A percentile compares a stretch with the other conserved stretches of the same genome.
Conservation (phyloP, 2,329 filamentous ascomycete species). For the Diplocarpon rosae region DNA sequence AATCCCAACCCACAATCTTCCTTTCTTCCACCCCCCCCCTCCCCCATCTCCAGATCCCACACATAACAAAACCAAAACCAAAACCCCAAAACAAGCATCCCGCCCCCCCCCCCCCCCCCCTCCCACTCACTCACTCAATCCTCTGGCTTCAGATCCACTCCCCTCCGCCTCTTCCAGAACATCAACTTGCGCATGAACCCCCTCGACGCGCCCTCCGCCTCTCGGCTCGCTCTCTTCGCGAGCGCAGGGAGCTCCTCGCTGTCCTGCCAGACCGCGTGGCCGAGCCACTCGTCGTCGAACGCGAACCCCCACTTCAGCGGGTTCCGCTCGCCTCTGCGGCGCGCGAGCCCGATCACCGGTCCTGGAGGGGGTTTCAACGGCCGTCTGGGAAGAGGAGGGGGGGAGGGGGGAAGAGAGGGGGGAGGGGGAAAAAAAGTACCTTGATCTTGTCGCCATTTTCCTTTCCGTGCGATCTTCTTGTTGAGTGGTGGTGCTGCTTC, state of each 20-base stretch:
- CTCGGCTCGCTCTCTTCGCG: too few relatives aligned
- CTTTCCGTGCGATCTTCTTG: too few relatives aligned
- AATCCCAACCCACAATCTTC: too few relatives aligned
- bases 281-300: neutral
- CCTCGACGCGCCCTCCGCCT: too few relatives aligned
- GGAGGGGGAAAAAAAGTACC: neutral
- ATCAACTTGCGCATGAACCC: neutral
- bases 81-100: too few relatives aligned
- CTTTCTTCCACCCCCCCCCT: too few relatives aligned
- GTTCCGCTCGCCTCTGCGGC: constrained; percentile 2
- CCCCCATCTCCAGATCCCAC: too few relatives aligned
- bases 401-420: neutral
- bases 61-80: too few relatives aligned
- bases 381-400: neutral
- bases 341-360: neutral
- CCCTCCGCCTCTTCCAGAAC: constrained; percentile 2
- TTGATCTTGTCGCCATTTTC: too few relatives aligned
- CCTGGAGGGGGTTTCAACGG: too few relatives aligned
- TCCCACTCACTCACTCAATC: neutral
- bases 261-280: neutral
- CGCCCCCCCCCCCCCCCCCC: too few relatives aligned
- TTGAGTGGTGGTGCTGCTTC: neutral
- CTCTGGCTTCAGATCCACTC: neutral
- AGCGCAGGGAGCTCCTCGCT: neutral
- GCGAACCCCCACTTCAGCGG: neutral